Evolutionary conservation across 495 filamentous ascomycete species (phyloP), one percentile per base, ranked within the genome.

Genomic region (Aspergillus olivimuriae): DNA sequence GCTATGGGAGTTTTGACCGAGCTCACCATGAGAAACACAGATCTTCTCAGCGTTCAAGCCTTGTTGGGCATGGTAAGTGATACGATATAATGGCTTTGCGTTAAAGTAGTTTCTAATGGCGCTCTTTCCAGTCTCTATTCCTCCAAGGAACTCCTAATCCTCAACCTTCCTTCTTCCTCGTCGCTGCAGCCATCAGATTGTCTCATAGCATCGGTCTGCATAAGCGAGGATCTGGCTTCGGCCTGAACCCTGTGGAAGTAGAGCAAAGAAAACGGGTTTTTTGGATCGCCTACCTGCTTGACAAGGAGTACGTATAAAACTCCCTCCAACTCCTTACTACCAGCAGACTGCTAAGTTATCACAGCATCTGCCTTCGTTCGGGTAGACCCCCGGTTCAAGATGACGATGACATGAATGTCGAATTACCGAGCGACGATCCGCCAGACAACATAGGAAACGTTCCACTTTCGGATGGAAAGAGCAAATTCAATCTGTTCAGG

Each of bases 401-500:
- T 56, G 92, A 97, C 55, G 89, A 97, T 62, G 92, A 98, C 57
- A 94, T 95, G 84, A 96, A 94, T 58, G 92, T 97, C 20, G 90
- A 97, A 30, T 74, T 97, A 39, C 92, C 92, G 14, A 90, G 86
- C 43, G 88, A 89, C 46, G 83, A 97, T 50, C 94, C 92, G 0
- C 75, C 74, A 5, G 92, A 98, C 55, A 89, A 89, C 43, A 84
- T 95, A 50, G 92, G 92, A 33, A 94, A 94, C 53, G 90, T 98
- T 39, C 87, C 90, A 9, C 64, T 96, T 16, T 82, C 84, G 6
- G 86, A 92, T 55, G 89, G 88, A n/a, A 90, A 87, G 51, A 82
- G 84, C 36, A 95, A 92, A 62, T 80, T 92, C 66, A 98, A 98
- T 55, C 66, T 98, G 17, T 98, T 98, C 66, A 75, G 89, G 39